Evolutionary conservation across 805 yeast species (phyloP).

Genomic region (Lipomyces lipofer): DNA sequence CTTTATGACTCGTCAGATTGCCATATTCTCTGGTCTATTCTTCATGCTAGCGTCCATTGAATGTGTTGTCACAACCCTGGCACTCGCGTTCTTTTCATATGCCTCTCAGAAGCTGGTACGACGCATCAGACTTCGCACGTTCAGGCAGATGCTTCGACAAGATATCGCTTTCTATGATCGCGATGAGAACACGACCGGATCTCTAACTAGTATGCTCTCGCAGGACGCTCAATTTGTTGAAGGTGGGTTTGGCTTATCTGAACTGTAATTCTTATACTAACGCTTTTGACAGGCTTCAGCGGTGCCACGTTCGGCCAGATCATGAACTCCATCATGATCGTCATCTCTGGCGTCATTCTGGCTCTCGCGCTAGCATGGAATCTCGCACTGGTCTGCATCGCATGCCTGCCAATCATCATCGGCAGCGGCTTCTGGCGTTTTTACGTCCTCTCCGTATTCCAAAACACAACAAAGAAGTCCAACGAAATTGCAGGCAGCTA

Average conservation of each 20-base stretch:
- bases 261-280: neutral
- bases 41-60: conserved; percentile 36
- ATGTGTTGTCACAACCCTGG: conserved; percentile 5
- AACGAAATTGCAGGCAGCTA: conserved; percentile 41
- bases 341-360: conserved; percentile 40
- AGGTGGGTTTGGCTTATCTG: conserved; percentile 3
- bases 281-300: conserved; percentile 15
- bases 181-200: conserved; percentile 35
- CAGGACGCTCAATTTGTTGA: conserved; percentile 37
- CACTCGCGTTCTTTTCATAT: conserved; percentile 20
- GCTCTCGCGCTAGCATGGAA: conserved; percentile 45
- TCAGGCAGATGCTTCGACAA: conserved; percentile 34
- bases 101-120: conserved; percentile 32
- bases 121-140: conserved; percentile 31
- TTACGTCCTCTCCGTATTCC: conserved; percentile 38
- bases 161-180: conserved; percentile 37
- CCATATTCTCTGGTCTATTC: conserved; percentile 32
- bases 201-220: conserved; percentile 34
- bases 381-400: conserved; percentile 45
- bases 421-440: conserved; percentile 45
- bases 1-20: conserved; percentile 36
- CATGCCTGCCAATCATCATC: conserved; percentile 40
- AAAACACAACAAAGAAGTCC: conserved; percentile 24
- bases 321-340: conserved; percentile 39
- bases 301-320: conserved; percentile 37